Percentiles rank a stretch among this genome's conserved stretches.
Conservation (phyloP, 257 asterid genomes). For the Gentiana straminea region DNA sequence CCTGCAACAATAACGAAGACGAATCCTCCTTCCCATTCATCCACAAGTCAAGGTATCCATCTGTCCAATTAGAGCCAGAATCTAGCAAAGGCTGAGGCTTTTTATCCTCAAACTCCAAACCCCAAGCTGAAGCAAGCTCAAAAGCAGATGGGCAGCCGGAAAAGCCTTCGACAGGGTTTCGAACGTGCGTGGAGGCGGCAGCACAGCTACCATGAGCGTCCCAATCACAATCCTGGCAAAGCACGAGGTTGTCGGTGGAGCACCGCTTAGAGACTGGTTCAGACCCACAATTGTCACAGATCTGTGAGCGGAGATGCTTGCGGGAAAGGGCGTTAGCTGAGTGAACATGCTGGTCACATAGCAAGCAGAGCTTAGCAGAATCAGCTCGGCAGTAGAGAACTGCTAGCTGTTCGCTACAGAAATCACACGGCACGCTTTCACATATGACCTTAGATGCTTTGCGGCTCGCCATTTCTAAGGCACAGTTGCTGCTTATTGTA, state of each 20-base stretch:
- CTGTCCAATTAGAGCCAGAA: background rate
- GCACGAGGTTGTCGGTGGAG: conserved; percentile 61
- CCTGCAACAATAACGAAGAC: conserved; percentile 25
- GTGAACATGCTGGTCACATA: conserved; percentile 89
- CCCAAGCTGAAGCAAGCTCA: conserved; percentile 70
- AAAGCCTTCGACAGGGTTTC: conserved; percentile 46
- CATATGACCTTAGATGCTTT: too few relatives aligned
- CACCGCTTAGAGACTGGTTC: conserved; percentile 66
- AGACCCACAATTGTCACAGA: conserved; percentile 81
- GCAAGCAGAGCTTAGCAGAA: conserved; percentile 74
- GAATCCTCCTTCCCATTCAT: conserved; percentile 15
- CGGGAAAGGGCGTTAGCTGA: conserved; percentile 73
- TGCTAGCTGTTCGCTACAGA: conserved; percentile 49
- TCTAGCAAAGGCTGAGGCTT: conserved; percentile 4
- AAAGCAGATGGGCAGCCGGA: conserved; percentile 57
- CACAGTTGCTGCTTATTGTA: too few relatives aligned
- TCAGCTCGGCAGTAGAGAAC: conserved; percentile 80
- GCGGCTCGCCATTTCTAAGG: too few relatives aligned
- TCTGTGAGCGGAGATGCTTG: conserved; percentile 83
- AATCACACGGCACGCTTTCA: conserved; percentile 47
- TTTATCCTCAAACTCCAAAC: conserved; percentile 44
- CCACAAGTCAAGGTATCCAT: conserved; percentile 33
- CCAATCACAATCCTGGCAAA: conserved; percentile 86
- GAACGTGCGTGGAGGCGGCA: conserved; percentile 54
- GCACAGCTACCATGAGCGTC: conserved; percentile 64